Percentiles rank a stretch among this genome's conserved stretches.
Conservation (phyloP, 352 stramenopile genomes). For the Phytophthora macrochlamydospora region DNA sequence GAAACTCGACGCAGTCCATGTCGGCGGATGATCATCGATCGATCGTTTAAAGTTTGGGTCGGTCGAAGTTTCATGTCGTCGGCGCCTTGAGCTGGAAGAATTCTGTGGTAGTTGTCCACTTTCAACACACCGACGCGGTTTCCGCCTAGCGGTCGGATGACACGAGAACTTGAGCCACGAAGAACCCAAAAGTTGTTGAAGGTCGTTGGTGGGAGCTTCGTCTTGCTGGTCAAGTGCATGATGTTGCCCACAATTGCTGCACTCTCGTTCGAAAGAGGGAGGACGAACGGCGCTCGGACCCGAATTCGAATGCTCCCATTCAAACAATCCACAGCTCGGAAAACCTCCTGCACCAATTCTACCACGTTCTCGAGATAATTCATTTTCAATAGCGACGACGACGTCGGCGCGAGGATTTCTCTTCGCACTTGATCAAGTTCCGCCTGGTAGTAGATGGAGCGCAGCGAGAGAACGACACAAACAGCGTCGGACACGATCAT, state of each 20-base stretch:
- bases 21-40: neutral
- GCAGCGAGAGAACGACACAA: conserved; percentile 5
- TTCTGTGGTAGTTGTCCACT: no score
- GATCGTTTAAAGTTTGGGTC: neutral
- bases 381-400: neutral
- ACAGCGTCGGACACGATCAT: conserved; percentile 11
- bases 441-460: conserved; percentile 4
- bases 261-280: conserved; percentile 15
- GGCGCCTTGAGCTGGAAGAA: neutral
- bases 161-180: no score
- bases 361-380: neutral
- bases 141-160: no score
- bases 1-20: neutral
- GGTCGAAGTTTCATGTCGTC: neutral
- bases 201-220: no score
- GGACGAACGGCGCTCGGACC: conserved; percentile 11
- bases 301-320: conserved; percentile 9
- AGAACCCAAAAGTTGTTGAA: no score
- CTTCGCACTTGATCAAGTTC: neutral
- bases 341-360: neutral
- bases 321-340: neutral
- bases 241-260: conserved; percentile 9
- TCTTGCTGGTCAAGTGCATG: neutral
- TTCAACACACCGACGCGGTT: no score
- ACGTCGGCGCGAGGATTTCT: neutral